Evolutionary conservation across 257 asterid genomes (phyloP), one percentile per base, ranked within the genome.

Genomic region (Rubia yunnanensis): DNA sequence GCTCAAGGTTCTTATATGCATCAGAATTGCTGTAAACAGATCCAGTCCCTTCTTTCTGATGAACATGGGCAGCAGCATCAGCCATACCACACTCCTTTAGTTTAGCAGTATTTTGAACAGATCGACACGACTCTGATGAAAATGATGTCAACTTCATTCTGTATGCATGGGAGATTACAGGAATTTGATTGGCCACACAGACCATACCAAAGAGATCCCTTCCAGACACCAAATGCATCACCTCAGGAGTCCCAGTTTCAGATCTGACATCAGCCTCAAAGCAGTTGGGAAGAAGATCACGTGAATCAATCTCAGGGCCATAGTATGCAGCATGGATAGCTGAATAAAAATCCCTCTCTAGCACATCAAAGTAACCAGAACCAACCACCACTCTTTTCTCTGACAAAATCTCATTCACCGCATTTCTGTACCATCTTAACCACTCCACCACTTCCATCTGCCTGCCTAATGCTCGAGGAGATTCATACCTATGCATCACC

Each of bases 241-340:
- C 95, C 85, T 92, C 94, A 28, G 89, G 67, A 14, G 95, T 89
- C 50, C 71, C 71, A 65, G 34, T 34, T 69, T 68, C 65, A 27
- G 98, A 89, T 86, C 98, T 77, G 79, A 84, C 98, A 64, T 92
- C 98, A 58, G 97, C 98, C 83, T 92, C 98, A 78, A 92, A 89
- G 70, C 86, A 71, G 49, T 82, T 85, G 15, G 98, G 98, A 72
- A 92, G 97, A 77, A 84, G 79, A 81, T 85, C 89, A 64, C 67
- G 32, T 11, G 89, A 82, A 61, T 85, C 91, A 74, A 92, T 72
- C 76, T 87, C 95, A 50, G 97, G 97, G 77, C 97, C 98, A 39
- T 84, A 92, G 71, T 81, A 92, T 30, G 98, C 98, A 34, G 82
- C 78, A 70, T 82, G 97, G 64, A 92, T 23, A 31, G 99, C 96